A percentile compares a stretch with the other conserved stretches of the same genome.
Evolutionary conservation across 306 rosid genomes (phyloP).

Genomic region (Calophaca sinica): DNA sequence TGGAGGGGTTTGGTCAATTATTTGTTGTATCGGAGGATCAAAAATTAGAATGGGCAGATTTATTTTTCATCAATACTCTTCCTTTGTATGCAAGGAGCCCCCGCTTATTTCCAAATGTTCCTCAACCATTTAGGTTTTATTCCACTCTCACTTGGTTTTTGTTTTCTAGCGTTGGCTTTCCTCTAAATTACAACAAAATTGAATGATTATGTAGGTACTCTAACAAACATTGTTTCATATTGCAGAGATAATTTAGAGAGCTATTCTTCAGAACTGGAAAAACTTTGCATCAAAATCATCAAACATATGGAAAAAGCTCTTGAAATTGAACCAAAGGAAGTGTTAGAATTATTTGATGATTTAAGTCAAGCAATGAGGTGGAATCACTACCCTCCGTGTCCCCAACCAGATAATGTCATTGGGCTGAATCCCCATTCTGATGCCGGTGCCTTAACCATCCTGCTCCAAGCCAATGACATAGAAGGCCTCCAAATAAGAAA

Average conservation of each 20-base stretch:
- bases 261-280: slow-evolving; percentile 28
- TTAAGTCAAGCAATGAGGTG: slow-evolving; percentile 37
- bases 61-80: slow-evolving; percentile 3
- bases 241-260: slow-evolving; percentile 40
- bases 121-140: slow-evolving; percentile 42
- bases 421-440: slow-evolving; percentile 56
- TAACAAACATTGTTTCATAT: no score
- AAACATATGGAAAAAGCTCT: slow-evolving; percentile 38
- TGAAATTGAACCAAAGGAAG: slow-evolving; percentile 38
- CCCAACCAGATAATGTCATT: slow-evolving; percentile 53
- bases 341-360: slow-evolving; percentile 36
- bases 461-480: slow-evolving; percentile 48
- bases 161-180: neutral
- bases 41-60: slow-evolving; percentile 43
- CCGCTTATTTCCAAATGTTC: slow-evolving; percentile 31
- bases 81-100: slow-evolving; percentile 28
- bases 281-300: slow-evolving; percentile 31
- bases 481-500: slow-evolving; percentile 55
- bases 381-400: slow-evolving; percentile 58
- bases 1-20: slow-evolving; percentile 40
- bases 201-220: neutral
- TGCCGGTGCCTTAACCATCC: slow-evolving; percentile 45
- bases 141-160: neutral
- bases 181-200: neutral
- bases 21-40: slow-evolving; percentile 43